Conservation (phyloP, 2,329 filamentous ascomycete genomes). For the Monosporascus sp. region DNA sequence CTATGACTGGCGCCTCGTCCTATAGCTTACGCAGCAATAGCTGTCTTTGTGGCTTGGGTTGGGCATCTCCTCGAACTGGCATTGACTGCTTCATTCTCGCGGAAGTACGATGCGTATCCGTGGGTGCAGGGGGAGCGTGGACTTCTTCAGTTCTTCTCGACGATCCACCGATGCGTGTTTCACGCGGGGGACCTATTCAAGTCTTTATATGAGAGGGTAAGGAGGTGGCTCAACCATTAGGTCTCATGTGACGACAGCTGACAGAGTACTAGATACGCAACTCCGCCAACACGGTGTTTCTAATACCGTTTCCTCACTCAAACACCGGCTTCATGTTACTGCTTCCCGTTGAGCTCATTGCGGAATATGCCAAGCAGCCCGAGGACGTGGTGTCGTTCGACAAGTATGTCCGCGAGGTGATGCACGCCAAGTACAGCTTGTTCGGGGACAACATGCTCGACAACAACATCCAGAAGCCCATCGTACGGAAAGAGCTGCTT, state of each 20-base stretch:
- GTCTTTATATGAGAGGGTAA: not conserved
- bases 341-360: not conserved
- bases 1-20: not conserved
- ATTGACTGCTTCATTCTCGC: not conserved
- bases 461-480: slow-evolving; percentile 1
- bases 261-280: not conserved
- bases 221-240: not conserved
- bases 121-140: not conserved
- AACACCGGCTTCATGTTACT: not conserved
- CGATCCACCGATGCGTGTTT: not conserved
- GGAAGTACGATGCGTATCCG: not conserved
- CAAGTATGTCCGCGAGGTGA: not conserved
- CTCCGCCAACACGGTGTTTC: not conserved
- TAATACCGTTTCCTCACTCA: not conserved
- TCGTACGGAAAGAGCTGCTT: slow-evolving; percentile 6
- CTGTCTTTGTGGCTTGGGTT: not conserved
- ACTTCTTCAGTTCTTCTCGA: not conserved
- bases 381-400: not conserved
- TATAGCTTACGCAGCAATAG: not conserved
- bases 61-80: not conserved
- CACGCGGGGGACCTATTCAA: not conserved
- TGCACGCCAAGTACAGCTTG: not conserved
- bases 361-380: not conserved
- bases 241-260: not conserved
- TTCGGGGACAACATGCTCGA: not conserved